These are phyloP conservation scores for Tetrapisispora arboricola DNA, from an alignment of 805 yeast genomes.

Conservation along the genomic window DNA sequence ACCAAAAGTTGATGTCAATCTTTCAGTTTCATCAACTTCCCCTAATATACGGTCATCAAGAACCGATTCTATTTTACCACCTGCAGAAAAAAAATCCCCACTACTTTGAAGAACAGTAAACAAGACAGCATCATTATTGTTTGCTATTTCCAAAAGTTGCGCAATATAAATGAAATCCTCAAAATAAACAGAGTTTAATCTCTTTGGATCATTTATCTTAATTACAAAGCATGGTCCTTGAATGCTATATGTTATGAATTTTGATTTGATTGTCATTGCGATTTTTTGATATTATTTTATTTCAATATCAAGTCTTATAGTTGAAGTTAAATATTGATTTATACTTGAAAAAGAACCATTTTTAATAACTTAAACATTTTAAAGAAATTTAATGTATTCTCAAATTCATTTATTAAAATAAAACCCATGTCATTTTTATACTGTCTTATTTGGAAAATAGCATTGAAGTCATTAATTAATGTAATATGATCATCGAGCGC, in stretches of 20 bases:
- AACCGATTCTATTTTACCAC: constrained; percentile 44
- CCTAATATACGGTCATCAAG: not conserved
- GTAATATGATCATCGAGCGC: not conserved
- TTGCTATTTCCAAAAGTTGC: constrained; percentile 47
- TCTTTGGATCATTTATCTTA: constrained; percentile 50
- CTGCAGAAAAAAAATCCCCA: constrained; percentile 73
- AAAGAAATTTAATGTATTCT: too few species aligned
- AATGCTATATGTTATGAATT: constrained; percentile 6
- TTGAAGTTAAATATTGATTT: too few species aligned
- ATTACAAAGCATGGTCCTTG: constrained; percentile 41
- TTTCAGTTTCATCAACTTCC: constrained; percentile 6
- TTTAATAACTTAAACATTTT: too few species aligned
- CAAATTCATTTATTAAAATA: too few species aligned
- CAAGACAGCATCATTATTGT: constrained; percentile 47
- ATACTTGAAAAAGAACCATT: too few species aligned
- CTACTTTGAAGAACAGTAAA: constrained; percentile 58
- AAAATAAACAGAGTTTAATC: constrained; percentile 57
- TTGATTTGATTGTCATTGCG: not conserved
- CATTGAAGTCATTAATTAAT: not conserved
- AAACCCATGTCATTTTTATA: too few species aligned
- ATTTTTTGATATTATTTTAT: too few species aligned
- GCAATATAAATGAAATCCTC: constrained; percentile 55
- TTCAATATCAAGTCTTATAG: not conserved
- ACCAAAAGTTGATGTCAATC: constrained; percentile 34
- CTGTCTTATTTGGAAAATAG: too few species aligned